Conservation (phyloP, 1,284 basidiomycete genomes). For the Puccinia hordei region DNA sequence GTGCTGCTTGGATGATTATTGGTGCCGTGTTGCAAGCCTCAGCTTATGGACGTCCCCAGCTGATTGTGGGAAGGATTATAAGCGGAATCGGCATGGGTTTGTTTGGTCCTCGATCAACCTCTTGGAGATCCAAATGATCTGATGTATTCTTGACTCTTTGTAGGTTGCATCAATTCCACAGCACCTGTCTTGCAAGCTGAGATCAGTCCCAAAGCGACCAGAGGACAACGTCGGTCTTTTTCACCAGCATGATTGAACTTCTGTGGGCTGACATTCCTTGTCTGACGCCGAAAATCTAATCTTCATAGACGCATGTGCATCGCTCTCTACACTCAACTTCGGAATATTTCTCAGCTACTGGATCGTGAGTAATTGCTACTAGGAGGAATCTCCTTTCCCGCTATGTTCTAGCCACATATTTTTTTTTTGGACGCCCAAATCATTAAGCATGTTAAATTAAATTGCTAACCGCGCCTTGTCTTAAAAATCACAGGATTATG, state of each 20-base stretch:
- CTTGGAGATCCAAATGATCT: neutral
- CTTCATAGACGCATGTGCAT: conserved; percentile 56
- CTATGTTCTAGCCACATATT: neutral
- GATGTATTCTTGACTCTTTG: conserved; percentile 8
- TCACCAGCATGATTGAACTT: neutral
- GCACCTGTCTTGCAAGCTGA: conserved; percentile 58
- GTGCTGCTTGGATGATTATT: conserved; percentile 56
- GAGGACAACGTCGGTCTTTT: conserved; percentile 55
- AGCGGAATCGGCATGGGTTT: conserved; percentile 50
- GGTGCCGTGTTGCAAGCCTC: conserved; percentile 57
- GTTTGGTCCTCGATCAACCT: neutral
- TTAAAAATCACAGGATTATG: conserved; percentile 54
- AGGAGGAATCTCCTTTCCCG: neutral
- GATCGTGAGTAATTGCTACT: conserved; percentile 30
- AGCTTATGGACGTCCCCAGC: conserved; percentile 54
- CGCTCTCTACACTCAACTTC: conserved; percentile 57
- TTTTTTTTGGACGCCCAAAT: neutral
- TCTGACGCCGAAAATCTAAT: neutral
- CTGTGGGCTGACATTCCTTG: neutral
- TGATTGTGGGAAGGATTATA: conserved; percentile 55
- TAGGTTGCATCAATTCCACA: conserved; percentile 58
- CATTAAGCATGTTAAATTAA: neutral
- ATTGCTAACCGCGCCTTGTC: neutral
- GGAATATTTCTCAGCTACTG: conserved; percentile 58
- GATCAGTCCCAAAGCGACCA: conserved; percentile 56